Evolutionary conservation across 139 green algal species (phyloP).

Genomic region (Monoraphidium neglectum): DNA sequence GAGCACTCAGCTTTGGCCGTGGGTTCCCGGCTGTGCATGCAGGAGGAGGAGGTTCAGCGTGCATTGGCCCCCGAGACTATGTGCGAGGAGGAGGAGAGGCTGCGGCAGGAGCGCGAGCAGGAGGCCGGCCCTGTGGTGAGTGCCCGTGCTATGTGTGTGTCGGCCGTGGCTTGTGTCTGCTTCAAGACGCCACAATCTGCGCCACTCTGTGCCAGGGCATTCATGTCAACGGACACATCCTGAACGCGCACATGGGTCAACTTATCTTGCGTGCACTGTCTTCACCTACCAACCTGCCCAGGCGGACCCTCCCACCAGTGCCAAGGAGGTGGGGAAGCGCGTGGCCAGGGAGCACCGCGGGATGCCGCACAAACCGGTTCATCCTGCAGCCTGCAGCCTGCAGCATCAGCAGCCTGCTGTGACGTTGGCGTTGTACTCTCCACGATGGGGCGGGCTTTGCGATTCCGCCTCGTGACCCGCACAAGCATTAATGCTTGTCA

Average conservation of each 20-base stretch:
- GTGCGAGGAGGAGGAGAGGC: slow-evolving; percentile 64
- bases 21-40: too few relatives aligned
- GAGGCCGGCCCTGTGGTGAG: slow-evolving; percentile 27
- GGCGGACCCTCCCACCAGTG: too few relatives aligned
- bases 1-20: too few relatives aligned
- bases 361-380: background rate
- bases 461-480: background rate
- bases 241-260: background rate
- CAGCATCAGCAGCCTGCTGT: background rate
- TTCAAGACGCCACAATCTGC: slow-evolving; percentile 25
- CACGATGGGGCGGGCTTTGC: too few relatives aligned
- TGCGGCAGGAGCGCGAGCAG: slow-evolving; percentile 56
- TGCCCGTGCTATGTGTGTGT: too few relatives aligned
- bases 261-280: background rate
- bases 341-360: background rate
- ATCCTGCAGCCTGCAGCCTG: background rate
- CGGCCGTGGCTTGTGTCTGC: too few relatives aligned
- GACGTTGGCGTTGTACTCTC: too few relatives aligned
- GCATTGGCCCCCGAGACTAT: slow-evolving; percentile 51
- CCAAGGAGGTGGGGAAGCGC: too few relatives aligned
- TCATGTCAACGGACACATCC: background rate
- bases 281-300: background rate
- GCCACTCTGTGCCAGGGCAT: background rate
- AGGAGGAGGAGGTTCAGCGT: slow-evolving; percentile 56
- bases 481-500: background rate